Conservation (phyloP, 768 basidiomycete genomes). For the Phlegmacium glaucopus region DNA sequence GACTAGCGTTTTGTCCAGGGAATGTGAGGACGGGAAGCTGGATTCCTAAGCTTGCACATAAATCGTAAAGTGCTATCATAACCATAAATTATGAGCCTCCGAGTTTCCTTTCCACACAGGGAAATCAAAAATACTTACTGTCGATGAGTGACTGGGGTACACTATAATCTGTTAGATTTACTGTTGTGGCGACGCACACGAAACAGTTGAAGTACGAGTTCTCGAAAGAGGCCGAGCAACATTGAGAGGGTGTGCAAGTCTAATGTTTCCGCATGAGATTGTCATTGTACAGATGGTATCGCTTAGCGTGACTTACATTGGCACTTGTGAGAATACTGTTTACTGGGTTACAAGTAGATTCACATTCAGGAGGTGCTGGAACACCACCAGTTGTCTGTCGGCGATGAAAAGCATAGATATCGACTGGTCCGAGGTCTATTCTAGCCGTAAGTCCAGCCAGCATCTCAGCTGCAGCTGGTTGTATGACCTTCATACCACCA, state of each 20-base stretch:
- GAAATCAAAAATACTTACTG: slow-evolving; percentile 21
- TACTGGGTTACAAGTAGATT: slow-evolving; percentile 27
- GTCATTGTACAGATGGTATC: neutral
- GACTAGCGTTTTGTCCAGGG: slow-evolving; percentile 29
- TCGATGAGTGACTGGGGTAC: slow-evolving; percentile 31
- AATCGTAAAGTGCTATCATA: slow-evolving; percentile 7
- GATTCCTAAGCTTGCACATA: slow-evolving; percentile 17
- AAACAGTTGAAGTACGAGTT: slow-evolving; percentile 39
- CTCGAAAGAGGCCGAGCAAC: slow-evolving; percentile 40
- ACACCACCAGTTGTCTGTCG: slow-evolving; percentile 18
- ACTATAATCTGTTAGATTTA: slow-evolving; percentile 27
- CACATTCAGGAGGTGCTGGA: slow-evolving; percentile 29
- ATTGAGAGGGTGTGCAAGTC: slow-evolving; percentile 26
- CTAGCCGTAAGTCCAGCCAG: neutral
- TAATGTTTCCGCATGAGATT: neutral
- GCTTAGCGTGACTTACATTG: slow-evolving; percentile 9
- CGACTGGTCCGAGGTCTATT: neutral
- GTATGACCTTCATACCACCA: no score
- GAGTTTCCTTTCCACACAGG: neutral
- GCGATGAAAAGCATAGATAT: neutral
- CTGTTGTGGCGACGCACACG: slow-evolving; percentile 31
- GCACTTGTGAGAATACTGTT: slow-evolving; percentile 14
- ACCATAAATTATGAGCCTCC: neutral
- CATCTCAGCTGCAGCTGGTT: no score
- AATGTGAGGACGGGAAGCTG: slow-evolving; percentile 25